Base-by-base conservation (phyloP, 208 protist genomes). In the Acanthamoeba quina region DNA sequence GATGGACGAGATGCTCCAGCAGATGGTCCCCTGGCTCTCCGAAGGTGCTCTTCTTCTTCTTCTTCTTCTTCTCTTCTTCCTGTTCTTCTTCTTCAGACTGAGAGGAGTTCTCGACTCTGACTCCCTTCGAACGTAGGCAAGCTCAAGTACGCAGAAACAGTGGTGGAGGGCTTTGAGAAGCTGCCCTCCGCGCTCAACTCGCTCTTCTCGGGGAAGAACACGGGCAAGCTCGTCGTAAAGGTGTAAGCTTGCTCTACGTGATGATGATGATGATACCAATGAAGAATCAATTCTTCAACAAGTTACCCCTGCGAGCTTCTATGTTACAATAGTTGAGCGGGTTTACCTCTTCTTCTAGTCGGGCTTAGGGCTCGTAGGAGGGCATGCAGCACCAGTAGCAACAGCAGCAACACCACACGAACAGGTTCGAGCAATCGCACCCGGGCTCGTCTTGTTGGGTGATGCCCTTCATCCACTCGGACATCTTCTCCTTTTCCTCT, bases 91-190 rank as follows among this genome's bases (percentile, higher is more conserved):
- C 34, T 37, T 37, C 34, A 2, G 34, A 37, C 34, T 37, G 34
- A 37, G 34, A 37, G 34, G 34, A 37, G 34, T 37, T 37, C 34
- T 37, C 2, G 34, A 37, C n/a, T n/a, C 34, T 37, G 34, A 37
- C 34, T 37, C 34, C 37, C 17, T 49, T 31, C 21, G 72, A 49
- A 49, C 31, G 76, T 58, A 91, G 85, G 85, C 26, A 91, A 91
- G 85, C 34, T 91, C 31, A 68, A 91, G 60, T 91, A 91, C 85
- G 44, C 31, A 24, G 85, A 91, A n/a, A 91, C 85, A 3, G 85
- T 91, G 85, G 44, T 91, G n/a, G 85, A 91, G 47, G 85, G 85
- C 37, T 91, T 91, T 19, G 85, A 91, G 64, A 52, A 91, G 56
- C 85, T 91, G 19, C 85, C 85, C 11, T 37, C 17, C 5, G 85